Percentiles rank a stretch among this genome's conserved stretches.
These are phyloP conservation scores for Nigrospora osmanthi DNA, from an alignment of 2,329 filamentous ascomycete genomes.

Conservation along the genomic window DNA sequence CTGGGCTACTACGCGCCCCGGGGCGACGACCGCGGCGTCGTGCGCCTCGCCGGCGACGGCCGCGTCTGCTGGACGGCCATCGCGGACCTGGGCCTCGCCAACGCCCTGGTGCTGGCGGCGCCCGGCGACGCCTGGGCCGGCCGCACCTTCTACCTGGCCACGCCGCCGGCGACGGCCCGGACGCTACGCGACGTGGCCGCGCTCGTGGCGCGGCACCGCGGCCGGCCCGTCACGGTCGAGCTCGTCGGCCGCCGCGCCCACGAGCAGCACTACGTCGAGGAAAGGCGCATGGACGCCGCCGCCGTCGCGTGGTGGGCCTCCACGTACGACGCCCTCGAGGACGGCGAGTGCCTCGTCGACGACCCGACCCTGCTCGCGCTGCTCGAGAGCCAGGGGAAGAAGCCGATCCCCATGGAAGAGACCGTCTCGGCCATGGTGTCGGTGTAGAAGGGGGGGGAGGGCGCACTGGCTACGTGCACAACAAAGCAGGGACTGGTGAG, in stretches of 20 bases:
- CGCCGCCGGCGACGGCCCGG: slow-evolving; percentile 11
- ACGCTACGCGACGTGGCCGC: slow-evolving; percentile 13
- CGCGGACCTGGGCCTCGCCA: slow-evolving; percentile 18
- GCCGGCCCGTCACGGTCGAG: slow-evolving; percentile 11
- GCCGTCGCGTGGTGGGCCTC: slow-evolving; percentile 20
- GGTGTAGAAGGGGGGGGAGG: not conserved
- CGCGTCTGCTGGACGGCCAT: slow-evolving; percentile 21
- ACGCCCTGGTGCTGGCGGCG: slow-evolving; percentile 13
- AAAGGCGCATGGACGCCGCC: slow-evolving; percentile 7
- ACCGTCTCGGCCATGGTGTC: slow-evolving; percentile 15
- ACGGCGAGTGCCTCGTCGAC: slow-evolving; percentile 17
- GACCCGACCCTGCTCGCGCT: slow-evolving; percentile 26
- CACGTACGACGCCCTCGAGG: slow-evolving; percentile 18
- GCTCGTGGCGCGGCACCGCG: slow-evolving; percentile 12
- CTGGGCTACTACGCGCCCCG: slow-evolving; percentile 38
- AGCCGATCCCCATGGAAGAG: slow-evolving; percentile 15
- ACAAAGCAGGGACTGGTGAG: too few relatives aligned
- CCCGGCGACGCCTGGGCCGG: slow-evolving; percentile 9
- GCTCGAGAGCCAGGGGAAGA: slow-evolving; percentile 20
- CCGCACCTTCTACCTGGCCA: slow-evolving; percentile 16
- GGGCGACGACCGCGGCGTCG: slow-evolving; percentile 8
- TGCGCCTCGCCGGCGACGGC: slow-evolving; percentile 16
- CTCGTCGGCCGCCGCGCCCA: slow-evolving; percentile 13
- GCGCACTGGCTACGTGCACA: not conserved
- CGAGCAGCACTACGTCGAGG: slow-evolving; percentile 15